Evolutionary conservation across 345 rosid genomes (phyloP), one percentile per base, ranked within the genome.

Genomic region (Bruguiera sexangula): DNA sequence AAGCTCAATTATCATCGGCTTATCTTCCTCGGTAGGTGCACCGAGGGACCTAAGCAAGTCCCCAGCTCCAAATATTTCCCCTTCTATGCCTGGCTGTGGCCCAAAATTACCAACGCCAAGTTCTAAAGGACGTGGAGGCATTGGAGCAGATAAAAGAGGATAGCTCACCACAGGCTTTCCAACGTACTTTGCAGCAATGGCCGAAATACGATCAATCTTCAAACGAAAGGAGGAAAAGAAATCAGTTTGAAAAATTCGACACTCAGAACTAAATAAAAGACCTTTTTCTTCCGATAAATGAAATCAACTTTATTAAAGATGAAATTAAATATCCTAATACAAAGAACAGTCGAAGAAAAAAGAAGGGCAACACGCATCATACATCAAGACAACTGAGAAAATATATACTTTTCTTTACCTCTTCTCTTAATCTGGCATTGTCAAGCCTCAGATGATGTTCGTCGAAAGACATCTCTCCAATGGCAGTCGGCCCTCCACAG

Each of bases 381-480:
- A 5, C 7, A 34, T 34, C 37, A 7, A 34, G 37, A 34, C 10
- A 34, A 34, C 9, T 1, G 37, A 34, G 10, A 34, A 34, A 34
- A 8, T 34, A 34, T 34, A 7, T 34, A 7, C 37, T 7, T 34
- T 34, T 3, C 19, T 15, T 62, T 13, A 95, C 99, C 94, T 95
- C 99, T 82, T 95, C 98, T 71, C 98, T 82, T 68, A 95, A 60
- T 37, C 92, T 84, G 46, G 90, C 86, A 80, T 95, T 95, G 79
- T 95, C 99, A 31, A 95, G 85, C 29, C 98, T 86, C 50, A 95
- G 67, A 74, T 95, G 98, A 68, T 95, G 99, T 75, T 95, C 99
- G 57, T 90, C 96, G 57, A 87, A 90, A 16, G 99, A 95, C 96
- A 92, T 92, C 65, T 95, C 97, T 50, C 98, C 99, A 18, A 95